Evolutionary conservation across 2,329 filamentous ascomycete genomes (phyloP), one percentile per base, ranked within the genome.

Genomic region (Lachnellula arida): DNA sequence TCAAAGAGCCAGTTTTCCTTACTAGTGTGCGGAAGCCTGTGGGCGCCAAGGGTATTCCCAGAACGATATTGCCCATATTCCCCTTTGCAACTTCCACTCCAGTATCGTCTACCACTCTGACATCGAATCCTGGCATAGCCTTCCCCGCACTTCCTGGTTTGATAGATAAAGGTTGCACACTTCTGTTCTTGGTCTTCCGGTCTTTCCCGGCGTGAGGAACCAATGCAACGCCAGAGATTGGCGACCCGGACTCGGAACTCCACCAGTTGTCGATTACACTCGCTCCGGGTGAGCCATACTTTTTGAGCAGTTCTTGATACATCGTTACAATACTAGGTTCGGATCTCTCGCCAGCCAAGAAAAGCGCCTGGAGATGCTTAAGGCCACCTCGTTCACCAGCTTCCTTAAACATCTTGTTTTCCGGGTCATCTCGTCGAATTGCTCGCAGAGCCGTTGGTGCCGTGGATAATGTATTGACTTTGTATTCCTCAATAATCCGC

Each of bases 111-210:
- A 97, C 91, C 14, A 93, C 79, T 15, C 87, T 81, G 3, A 97
- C 87, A 65, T 96, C 89, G 65, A 96, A 97, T 0, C 92, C 93
- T 0, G 91, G 92, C 86, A 95, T 91, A 0, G 91, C 82, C 69
- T 96, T 94, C 0, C 92, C 92, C 5, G 92, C 93, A 58, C 89
- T 93, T 1, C 93, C 93, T 0, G 91, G 89, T 64, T 88, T 91
- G 68, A 93, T 82, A 0, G 74, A 70, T 32, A 88, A 72, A 1
- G 86, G 81, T 40, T 73, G 73, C 15, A 71, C 67, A 15, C 71
- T 68, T 50, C 53, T 50, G 23, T 56, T 55, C 37, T 46, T 39
- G 4, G 76, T 77, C 12, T 68, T 71, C 49, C 81, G 78, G 56
- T 84, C 72, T 50, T 76, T 74, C 0, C 81, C 87, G 0, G 81